Percentiles rank a stretch among this genome's conserved stretches.
Evolutionary conservation across 176 grass and related monocot genomes (phyloP).

Genomic region (Luzula sylvatica): DNA sequence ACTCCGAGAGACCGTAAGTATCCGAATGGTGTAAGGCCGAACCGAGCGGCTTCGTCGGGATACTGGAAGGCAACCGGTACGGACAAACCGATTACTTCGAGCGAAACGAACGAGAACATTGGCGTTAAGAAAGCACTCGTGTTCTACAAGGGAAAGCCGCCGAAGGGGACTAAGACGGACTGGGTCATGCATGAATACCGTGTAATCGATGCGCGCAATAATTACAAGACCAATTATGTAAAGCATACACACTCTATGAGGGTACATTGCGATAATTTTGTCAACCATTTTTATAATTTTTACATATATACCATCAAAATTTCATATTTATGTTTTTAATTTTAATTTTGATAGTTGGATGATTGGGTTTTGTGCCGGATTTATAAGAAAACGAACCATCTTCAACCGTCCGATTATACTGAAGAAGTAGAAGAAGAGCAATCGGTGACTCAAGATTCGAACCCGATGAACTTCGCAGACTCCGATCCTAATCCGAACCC

Average conservation of each 20-base stretch:
- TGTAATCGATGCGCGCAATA: constrained; percentile 9
- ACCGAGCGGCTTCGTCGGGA: constrained; percentile 1
- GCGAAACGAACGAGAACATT: constrained; percentile 21
- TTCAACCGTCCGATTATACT: not conserved
- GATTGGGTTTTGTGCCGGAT: constrained; percentile 21
- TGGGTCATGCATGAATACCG: constrained; percentile 99
- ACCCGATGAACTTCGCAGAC: not conserved
- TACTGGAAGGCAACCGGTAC: constrained; percentile 22
- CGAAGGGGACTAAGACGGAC: constrained; percentile 50
- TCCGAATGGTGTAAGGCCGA: constrained; percentile 10
- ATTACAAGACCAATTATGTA: not conserved
- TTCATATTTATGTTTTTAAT: not conserved
- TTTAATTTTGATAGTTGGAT: constrained; percentile 3
- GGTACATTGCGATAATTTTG: not conserved
- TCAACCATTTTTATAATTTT: not conserved
- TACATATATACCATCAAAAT: not conserved
- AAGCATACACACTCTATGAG: constrained; percentile 16
- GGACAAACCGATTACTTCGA: constrained; percentile 15
- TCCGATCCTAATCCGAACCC: not conserved
- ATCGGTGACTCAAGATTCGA: constrained; percentile 10
- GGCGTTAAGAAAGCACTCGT: constrained; percentile 75
- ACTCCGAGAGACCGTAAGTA: constrained; percentile 19
- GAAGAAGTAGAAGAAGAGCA: constrained; percentile 17
- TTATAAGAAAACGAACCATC: constrained; percentile 11
- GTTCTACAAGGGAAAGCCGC: constrained; percentile 60